phyloP scores from a whole-genome alignment of 1,139 yeast species.

The Hemisphaericaspora lyxosophila region DNA sequence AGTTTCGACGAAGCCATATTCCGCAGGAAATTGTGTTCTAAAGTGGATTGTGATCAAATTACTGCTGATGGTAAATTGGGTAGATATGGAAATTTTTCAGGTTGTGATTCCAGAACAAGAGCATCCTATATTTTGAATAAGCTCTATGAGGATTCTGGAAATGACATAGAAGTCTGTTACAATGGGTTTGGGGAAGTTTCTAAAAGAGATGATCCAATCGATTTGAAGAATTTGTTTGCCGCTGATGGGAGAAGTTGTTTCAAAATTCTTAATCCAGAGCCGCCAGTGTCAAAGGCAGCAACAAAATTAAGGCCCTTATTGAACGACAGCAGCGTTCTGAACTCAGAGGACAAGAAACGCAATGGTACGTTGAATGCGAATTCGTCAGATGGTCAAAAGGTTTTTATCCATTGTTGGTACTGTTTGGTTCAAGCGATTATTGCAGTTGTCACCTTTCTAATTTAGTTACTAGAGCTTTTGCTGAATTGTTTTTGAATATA shows the following conservation, averaged over 20 bases:
- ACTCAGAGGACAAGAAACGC: background rate
- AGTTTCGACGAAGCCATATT: slow-evolving; percentile 29
- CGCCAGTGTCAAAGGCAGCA: background rate
- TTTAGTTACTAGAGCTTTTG: background rate
- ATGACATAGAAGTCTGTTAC: slow-evolving; percentile 33
- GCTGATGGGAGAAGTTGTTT: slow-evolving; percentile 32
- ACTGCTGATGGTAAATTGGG: slow-evolving; percentile 50
- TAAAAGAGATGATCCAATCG: slow-evolving; percentile 20
- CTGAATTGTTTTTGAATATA: slow-evolving; percentile 1
- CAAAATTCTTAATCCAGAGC: slow-evolving; percentile 6
- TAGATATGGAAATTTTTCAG: slow-evolving; percentile 56
- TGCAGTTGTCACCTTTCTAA: background rate
- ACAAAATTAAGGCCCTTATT: background rate
- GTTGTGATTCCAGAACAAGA: slow-evolving; percentile 52
- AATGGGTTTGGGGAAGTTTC: slow-evolving; percentile 38
- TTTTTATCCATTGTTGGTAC: slow-evolving; percentile 1
- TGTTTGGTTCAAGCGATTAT: background rate
- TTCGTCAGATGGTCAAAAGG: background rate
- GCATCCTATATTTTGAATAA: slow-evolving; percentile 55
- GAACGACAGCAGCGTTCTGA: no score
- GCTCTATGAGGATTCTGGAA: slow-evolving; percentile 34
- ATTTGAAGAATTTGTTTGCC: slow-evolving; percentile 21
- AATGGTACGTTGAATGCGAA: background rate
- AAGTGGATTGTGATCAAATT: slow-evolving; percentile 53
- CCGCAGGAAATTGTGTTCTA: slow-evolving; percentile 49